Conservation (phyloP, 1,284 basidiomycete species). For the Irpex rosettiformis region DNA sequence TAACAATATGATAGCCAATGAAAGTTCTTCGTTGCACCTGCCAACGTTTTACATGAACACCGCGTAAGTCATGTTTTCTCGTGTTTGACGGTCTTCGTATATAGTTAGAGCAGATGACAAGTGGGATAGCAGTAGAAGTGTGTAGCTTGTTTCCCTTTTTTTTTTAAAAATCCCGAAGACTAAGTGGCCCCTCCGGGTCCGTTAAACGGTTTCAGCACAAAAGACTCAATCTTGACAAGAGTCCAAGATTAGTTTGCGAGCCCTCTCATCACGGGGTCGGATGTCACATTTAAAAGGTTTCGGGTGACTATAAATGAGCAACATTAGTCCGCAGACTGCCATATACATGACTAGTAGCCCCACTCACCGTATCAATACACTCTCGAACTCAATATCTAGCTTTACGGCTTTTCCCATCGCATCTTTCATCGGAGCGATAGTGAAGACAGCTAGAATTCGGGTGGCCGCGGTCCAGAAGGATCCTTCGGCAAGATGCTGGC, state of each 20-base stretch:
- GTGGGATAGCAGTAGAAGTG: no score
- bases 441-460: slow-evolving; percentile 3
- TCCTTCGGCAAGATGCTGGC: slow-evolving; percentile 1
- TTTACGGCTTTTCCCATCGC: neutral
- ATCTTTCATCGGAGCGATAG: neutral
- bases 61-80: no score
- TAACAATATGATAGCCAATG: no score
- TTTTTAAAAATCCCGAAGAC: no score
- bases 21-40: no score
- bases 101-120: no score
- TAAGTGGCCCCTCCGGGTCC: no score
- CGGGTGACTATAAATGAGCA: slow-evolving; percentile 9
- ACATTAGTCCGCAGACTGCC: neutral
- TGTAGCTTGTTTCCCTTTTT: no score
- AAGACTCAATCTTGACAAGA: neutral
- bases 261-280: slow-evolving; percentile 10
- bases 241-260: slow-evolving; percentile 4
- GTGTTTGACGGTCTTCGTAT: no score
- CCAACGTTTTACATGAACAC: no score
- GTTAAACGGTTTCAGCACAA: no score
- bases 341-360: neutral
- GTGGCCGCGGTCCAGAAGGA: slow-evolving; percentile 1
- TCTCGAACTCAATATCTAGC: neutral
- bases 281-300: slow-evolving; percentile 13
- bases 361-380: neutral